Evolutionary conservation across 371 early-diverging fungal genomes (phyloP), one percentile per base, ranked within the genome.

Genomic region (Phascolomyces articulosus): DNA sequence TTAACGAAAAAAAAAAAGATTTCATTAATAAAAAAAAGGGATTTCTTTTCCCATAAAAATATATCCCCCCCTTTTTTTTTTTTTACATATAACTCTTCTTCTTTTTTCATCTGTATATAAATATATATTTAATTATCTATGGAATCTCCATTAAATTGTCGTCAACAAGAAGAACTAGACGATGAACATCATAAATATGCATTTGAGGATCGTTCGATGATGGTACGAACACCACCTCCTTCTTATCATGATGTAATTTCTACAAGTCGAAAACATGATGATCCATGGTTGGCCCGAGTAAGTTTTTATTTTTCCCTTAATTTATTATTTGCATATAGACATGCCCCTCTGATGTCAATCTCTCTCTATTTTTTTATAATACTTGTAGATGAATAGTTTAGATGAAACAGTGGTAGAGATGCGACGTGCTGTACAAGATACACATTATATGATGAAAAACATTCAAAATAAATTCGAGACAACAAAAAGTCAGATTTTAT

Each of bases 321-420:
- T 13, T 4, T 44, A n/a, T n/a, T n/a, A n/a, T n/a, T n/a, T n/a
- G n/a, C n/a, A n/a, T n/a, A n/a, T n/a, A n/a, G n/a, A n/a, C n/a
- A n/a, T n/a, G n/a, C n/a, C n/a, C n/a, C n/a, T n/a, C n/a, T n/a
- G n/a, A n/a, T n/a, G n/a, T n/a, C 44, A 44, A 13, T 44, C 44
- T 44, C 16, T 44, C 16, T n/a, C 16, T n/a, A 8, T 41, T 16
- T 44, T 1, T 44, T 44, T 34, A 44, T n/a, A 44, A 44, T 4
- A 8, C 8, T 16, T 4, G 16, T 51, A 51, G 51, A 51, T 51
- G 51, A 51, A 23, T 13, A 51, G 51, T 24, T 3, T 51, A 24
- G 51, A 51, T 24, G 51, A 63, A 40, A 63, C 63, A 0, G 29
- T 63, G 44, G 7, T 41, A 40, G 41, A 63, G 24, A 63, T 63